Conservation (phyloP, 257 asterid genomes). For the Solanum okadae region DNA sequence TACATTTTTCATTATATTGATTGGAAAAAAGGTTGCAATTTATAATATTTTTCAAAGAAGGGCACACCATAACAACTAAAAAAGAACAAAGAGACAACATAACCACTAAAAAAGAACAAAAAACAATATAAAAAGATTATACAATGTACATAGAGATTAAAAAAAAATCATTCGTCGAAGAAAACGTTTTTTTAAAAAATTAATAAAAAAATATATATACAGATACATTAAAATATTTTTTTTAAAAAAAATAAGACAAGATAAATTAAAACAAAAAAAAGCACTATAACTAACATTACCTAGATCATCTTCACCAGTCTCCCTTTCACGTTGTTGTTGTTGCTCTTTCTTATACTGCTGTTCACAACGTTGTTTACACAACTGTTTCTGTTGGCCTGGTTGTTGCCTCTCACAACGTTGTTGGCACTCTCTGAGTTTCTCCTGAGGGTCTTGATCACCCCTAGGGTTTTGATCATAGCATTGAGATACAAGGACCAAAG, state of each 20-base stretch:
- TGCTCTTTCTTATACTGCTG: neutral
- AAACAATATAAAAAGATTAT: too few species aligned
- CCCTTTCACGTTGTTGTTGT: neutral
- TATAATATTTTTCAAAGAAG: too few species aligned
- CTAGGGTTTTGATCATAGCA: slow-evolving; percentile 5
- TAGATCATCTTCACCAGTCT: neutral
- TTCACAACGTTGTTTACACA: neutral
- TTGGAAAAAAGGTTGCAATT: too few species aligned
- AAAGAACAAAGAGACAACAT: too few species aligned
- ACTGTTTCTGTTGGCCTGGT: neutral
- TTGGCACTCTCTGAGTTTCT: neutral
- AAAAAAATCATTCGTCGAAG: neutral
- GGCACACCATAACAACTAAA: too few species aligned
- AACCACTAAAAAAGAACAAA: too few species aligned
- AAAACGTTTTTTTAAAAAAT: too few species aligned
- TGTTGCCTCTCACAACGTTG: neutral
- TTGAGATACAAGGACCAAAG: neutral
- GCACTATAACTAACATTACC: neutral
- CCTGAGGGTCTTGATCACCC: neutral
- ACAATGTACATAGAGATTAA: too few species aligned
- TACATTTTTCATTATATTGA: too few species aligned
- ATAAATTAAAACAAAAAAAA: neutral
- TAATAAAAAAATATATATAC: too few species aligned
- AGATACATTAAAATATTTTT: too few species aligned
- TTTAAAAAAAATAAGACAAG: neutral